Evolutionary conservation across 768 basidiomycete genomes (phyloP).

Genomic region (Agaricus sinodeliciosus): DNA sequence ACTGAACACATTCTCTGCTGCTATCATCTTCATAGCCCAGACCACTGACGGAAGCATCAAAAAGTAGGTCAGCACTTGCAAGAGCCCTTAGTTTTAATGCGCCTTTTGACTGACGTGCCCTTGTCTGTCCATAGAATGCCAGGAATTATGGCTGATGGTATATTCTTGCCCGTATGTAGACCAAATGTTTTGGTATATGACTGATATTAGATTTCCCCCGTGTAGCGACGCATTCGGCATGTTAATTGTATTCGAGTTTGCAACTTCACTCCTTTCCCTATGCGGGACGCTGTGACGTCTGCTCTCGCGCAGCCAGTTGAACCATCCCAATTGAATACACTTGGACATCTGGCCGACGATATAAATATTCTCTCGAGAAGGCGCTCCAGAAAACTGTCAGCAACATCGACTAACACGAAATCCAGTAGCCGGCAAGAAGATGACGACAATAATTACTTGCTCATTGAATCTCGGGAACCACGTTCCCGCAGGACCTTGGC

Average conservation of each 20-base stretch:
- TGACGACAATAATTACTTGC: constrained; percentile 13
- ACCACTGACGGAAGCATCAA: no score
- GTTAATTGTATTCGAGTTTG: constrained; percentile 67
- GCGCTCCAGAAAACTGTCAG: constrained; percentile 55
- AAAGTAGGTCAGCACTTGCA: no score
- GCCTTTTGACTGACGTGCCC: background rate
- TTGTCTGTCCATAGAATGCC: background rate
- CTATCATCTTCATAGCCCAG: no score
- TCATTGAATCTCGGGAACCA: constrained; percentile 20
- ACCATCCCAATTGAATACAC: constrained; percentile 49
- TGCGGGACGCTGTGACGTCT: constrained; percentile 70
- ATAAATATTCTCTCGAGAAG: constrained; percentile 54
- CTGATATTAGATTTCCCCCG: constrained; percentile 7
- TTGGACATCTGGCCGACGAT: constrained; percentile 56
- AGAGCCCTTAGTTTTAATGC: background rate
- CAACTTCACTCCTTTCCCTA: constrained; percentile 81
- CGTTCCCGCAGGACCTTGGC: constrained; percentile 39
- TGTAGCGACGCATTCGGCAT: constrained; percentile 66
- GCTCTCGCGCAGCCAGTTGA: constrained; percentile 64
- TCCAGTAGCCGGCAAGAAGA: constrained; percentile 33
- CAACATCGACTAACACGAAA: constrained; percentile 45
- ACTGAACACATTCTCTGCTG: no score
- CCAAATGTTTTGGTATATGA: background rate
- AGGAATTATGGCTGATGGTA: background rate
- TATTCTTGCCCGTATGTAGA: constrained; percentile 10